phyloP scores from a whole-genome alignment of 768 basidiomycete species.

The Saitozyma sp. region DNA sequence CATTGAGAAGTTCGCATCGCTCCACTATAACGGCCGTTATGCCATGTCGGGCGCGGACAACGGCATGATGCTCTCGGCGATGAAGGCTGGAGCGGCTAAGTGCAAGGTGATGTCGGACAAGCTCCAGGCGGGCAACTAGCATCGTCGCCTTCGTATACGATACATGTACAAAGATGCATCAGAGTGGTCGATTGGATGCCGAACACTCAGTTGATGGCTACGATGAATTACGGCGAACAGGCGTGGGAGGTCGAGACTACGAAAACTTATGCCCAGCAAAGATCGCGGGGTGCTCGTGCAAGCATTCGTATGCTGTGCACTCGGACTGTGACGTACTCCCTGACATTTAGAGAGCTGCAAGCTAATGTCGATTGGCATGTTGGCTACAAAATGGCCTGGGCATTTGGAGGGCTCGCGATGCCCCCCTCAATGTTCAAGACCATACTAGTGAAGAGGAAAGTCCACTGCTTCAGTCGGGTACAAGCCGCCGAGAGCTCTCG shows the following conservation, averaged over 20 bases:
- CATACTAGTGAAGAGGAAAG: slow-evolving; percentile 37
- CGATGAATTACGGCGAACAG: too few relatives aligned
- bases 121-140: neutral
- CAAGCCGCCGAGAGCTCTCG: slow-evolving; percentile 21
- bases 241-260: too few relatives aligned
- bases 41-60: slow-evolving; percentile 38
- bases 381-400: slow-evolving; percentile 31
- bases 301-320: too few relatives aligned
- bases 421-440: slow-evolving; percentile 27
- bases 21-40: slow-evolving; percentile 22
- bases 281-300: too few relatives aligned
- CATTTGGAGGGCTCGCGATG: slow-evolving; percentile 38
- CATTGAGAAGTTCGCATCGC: slow-evolving; percentile 30
- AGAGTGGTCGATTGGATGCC: neutral
- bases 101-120: neutral
- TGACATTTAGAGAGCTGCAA: too few relatives aligned
- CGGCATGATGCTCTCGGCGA: slow-evolving; percentile 21
- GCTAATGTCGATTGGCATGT: too few relatives aligned
- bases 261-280: too few relatives aligned
- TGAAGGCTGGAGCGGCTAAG: slow-evolving; percentile 14
- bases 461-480: slow-evolving; percentile 18
- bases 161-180: neutral
- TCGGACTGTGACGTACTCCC: too few relatives aligned
- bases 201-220: too few relatives aligned
- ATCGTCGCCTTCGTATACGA: neutral